Evolutionary conservation across 2,329 filamentous ascomycete genomes (phyloP), one percentile per base, ranked within the genome.

Genomic region (Nemania abortiva): DNA sequence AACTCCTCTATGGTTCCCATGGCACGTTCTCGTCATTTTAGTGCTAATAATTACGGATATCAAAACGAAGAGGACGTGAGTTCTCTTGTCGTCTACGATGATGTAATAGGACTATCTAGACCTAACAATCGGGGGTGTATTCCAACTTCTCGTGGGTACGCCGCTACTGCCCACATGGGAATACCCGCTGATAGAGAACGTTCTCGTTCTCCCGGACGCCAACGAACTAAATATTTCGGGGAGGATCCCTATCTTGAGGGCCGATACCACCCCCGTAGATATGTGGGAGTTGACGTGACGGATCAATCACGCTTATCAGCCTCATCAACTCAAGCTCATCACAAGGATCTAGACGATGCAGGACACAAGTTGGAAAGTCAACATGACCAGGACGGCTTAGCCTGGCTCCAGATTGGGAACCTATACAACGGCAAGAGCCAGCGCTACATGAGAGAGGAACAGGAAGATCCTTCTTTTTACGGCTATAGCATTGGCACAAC

Each of bases 371-470:
- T 18, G 11, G 27, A 6, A 1, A 27, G 47, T 13, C 34, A 29
- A 13, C 20, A 24, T 18, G 15, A 42, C 13, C 39, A 18, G 13
- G 39, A 18, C 9, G 1, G 3, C 18, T 15, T 20, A 22, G 24
- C 13, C 29, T 22, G 3, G 3, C 10, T 22, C 42, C 13, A 3
- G 24, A 1, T 11, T 2, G 4, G 20, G 34, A 59, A 31, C 5
- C 22, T 42, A 1, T 20, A 34, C 20, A n/a, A 31, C 37, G 13
- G 34, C 22, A 7, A 6, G 5, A 15, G 11, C 7, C 49, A 49
- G 13, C 68, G 61, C 9, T 68, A 68, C n/a, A 57, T 66, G 27
- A 70, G 61, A 34, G 60, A 68, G 6, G 34, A 61, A 11, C 64
- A 65, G 1, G 64, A 70, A 45, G 18, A 13, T n/a, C 9, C 45